Base-by-base conservation (phyloP, 768 basidiomycete species). In the Hemileccinum impolitum region DNA sequence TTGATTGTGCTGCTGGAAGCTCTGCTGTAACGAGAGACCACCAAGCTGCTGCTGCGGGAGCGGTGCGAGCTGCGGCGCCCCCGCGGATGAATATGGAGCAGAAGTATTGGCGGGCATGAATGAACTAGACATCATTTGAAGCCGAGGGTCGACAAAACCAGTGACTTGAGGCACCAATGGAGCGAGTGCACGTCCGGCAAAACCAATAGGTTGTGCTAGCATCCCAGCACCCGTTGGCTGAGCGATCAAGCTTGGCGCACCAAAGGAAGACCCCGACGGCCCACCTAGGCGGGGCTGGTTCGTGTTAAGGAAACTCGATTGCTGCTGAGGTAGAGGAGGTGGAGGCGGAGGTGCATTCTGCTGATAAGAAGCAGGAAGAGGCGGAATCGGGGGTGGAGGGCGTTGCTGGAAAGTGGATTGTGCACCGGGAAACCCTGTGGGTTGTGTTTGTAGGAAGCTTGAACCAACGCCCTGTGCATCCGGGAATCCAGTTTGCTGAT, bases 1-100 rank as follows among this genome's bases (percentile, higher is more conserved):
- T 64, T 91, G 83, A 59, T 92, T 90, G 52, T 91, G 82, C 63
- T 93, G 87, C 71, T 91, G 86, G 69, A 96, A 88, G 21, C 84
- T 86, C 65, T 92, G 90, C 63, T 88, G 84, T 15, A 94, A 76
- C 31, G 81, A 81, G 39, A 79, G 64, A 57, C 76, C 78, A 40
- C 72, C 72, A 12, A 62, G 58, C 38, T 76, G 78, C 49, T 80
- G 82, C 54, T 84, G 84, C 36, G 77, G 76, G 26, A 74, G 75
- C 10, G 65, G 61, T 11, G 69, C 63, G 56, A 93, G 80, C 65
- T 87, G 84, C 8, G 90, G 85, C 3, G 73, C 66, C 9, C 82
- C 84, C 5, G 73, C 78, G 3, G 80, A 69, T 36, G 74, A 73
- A 62, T 83, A 86, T 8, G 79, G 82, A 13, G 80, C 67, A 25